Conservation (phyloP, 768 basidiomycete genomes). For the Termitomyces sp. region DNA sequence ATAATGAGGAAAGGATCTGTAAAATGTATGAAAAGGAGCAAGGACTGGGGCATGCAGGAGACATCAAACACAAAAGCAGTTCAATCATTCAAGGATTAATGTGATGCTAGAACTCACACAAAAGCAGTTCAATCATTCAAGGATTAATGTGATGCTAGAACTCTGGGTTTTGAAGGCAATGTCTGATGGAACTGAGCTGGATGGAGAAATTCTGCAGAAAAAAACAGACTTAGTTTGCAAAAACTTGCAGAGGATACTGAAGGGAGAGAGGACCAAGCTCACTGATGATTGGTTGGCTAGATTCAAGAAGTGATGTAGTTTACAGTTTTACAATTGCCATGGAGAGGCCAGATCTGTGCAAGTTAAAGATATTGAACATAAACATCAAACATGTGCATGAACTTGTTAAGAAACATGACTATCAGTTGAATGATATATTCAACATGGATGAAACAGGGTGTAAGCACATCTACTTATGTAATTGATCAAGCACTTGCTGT, state of each 20-base stretch:
- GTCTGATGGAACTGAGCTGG: constrained; percentile 23
- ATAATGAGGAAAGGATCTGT: background rate
- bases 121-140: constrained; percentile 7
- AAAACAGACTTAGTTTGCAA: constrained; percentile 23
- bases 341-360: no score
- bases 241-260: constrained; percentile 19
- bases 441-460: no score
- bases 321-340: no score
- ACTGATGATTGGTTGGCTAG: no score
- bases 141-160: constrained; percentile 8
- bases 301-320: no score
- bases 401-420: no score
- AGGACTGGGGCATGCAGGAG: background rate
- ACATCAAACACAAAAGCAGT: constrained; percentile 2
- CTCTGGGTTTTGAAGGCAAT: constrained; percentile 19
- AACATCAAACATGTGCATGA: no score
- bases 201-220: constrained; percentile 29
- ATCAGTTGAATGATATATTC: no score
- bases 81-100: constrained; percentile 3
- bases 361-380: no score
- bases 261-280: constrained; percentile 24
- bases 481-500: no score
- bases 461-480: no score
- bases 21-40: background rate
- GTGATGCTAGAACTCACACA: constrained; percentile 6